Conservation (phyloP, 2,329 filamentous ascomycete species). For the Bretziella fagacearum region DNA sequence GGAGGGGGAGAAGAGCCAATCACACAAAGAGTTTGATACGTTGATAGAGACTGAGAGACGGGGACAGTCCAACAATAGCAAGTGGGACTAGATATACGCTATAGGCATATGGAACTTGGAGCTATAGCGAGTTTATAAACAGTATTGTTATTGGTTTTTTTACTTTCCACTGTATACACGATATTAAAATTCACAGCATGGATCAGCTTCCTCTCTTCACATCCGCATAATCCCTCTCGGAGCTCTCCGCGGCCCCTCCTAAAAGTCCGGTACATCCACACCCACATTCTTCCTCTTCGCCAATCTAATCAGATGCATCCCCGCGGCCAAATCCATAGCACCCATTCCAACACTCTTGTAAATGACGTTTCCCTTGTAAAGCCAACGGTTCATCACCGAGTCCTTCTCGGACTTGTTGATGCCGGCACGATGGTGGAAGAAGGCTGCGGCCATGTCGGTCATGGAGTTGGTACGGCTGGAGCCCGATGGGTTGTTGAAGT, state of each 20-base stretch:
- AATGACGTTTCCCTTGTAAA: slow-evolving; percentile 45
- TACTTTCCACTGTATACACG: neutral
- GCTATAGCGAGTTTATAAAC: no score
- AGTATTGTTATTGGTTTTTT: neutral
- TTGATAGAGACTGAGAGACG: slow-evolving; percentile 30
- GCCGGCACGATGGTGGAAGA: slow-evolving; percentile 12
- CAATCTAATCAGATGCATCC: slow-evolving; percentile 38
- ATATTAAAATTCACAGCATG: slow-evolving; percentile 1
- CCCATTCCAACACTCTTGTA: slow-evolving; percentile 53
- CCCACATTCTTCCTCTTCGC: slow-evolving; percentile 39
- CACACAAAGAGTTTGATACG: slow-evolving; percentile 34
- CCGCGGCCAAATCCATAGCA: slow-evolving; percentile 48
- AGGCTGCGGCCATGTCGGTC: neutral
- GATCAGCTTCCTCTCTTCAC: slow-evolving; percentile 2
- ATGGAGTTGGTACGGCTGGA: neutral
- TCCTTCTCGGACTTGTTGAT: slow-evolving; percentile 28
- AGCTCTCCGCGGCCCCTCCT: slow-evolving; percentile 3
- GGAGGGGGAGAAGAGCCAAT: slow-evolving; percentile 15
- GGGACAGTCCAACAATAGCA: slow-evolving; percentile 24
- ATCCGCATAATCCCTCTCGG: slow-evolving; percentile 4
- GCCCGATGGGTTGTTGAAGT: no score
- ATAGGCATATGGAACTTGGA: no score
- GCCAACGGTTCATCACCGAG: slow-evolving; percentile 36
- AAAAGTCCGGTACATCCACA: slow-evolving; percentile 36
- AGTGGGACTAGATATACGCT: slow-evolving; percentile 16